A percentile compares a stretch with the other conserved stretches of the same genome.
Conservation (phyloP, 228 moss, liverwort and hornwort genomes). For the Sphagnum fallax region DNA sequence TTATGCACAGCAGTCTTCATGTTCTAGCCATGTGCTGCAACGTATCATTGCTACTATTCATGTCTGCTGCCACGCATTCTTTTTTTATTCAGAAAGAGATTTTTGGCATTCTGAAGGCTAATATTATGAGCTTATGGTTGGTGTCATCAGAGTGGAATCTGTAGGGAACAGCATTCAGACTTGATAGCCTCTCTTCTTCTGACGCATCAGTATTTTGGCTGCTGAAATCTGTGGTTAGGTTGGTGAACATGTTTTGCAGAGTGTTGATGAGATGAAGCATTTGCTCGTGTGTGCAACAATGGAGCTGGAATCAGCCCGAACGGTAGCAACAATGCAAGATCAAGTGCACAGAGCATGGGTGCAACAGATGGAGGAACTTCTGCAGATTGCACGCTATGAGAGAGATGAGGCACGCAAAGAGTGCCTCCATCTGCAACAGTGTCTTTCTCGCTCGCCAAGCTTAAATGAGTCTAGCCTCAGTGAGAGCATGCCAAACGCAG, state of each 20-base stretch:
- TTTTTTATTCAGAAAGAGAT: too few species aligned
- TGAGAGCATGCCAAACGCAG: conserved; percentile 16
- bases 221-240: too few species aligned
- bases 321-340: conserved; percentile 52
- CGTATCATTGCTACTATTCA: too few species aligned
- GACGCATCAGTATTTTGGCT: too few species aligned
- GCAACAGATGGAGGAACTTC: conserved; percentile 67
- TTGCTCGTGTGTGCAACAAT: conserved; percentile 50
- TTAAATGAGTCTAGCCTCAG: conserved; percentile 39
- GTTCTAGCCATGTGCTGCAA: too few species aligned
- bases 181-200: too few species aligned
- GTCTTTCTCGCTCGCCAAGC: conserved; percentile 53
- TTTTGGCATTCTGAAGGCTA: too few species aligned
- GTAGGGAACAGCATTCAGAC: too few species aligned
- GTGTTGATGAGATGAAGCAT: conserved; percentile 57
- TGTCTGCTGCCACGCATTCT: too few species aligned
- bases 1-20: too few species aligned
- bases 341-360: conserved; percentile 71
- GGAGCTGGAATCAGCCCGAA: conserved; percentile 66
- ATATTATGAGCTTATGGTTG: too few species aligned
- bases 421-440: conserved; percentile 50
- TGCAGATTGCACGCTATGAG: conserved; percentile 59
- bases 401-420: conserved; percentile 76
- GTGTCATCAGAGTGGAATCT: too few species aligned
- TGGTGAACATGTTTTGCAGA: conserved; percentile 23